Percentiles rank a stretch among this genome's conserved stretches.
phyloP scores from a whole-genome alignment of 768 basidiomycete species.

The Gymnopilus junonius region DNA sequence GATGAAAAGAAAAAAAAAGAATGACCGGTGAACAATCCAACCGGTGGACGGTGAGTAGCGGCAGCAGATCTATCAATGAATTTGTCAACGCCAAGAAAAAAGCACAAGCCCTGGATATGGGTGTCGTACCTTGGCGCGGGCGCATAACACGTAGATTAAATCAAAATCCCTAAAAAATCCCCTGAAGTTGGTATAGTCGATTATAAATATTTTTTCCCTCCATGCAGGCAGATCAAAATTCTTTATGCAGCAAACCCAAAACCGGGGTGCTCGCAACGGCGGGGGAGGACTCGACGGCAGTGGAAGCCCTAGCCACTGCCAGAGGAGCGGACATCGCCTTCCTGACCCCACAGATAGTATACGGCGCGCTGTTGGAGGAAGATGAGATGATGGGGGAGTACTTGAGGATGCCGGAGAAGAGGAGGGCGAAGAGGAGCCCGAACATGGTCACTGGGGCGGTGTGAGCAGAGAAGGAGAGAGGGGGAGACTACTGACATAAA shows the following conservation, averaged over 20 bases:
- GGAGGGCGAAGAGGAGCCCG: conserved; percentile 39
- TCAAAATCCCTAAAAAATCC: neutral
- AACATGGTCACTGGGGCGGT: conserved; percentile 43
- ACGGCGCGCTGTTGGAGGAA: conserved; percentile 45
- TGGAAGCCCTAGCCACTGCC: conserved; percentile 40
- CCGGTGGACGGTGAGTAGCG: neutral
- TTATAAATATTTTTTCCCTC: neutral
- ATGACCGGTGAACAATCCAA: neutral
- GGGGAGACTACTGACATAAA: conserved; percentile 38
- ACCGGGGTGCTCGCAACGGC: neutral
- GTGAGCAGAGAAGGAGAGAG: neutral
- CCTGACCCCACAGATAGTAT: conserved; percentile 56
- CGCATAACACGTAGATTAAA: too few species aligned
- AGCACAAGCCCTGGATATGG: neutral
- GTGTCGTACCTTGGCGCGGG: neutral
- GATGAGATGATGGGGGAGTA: conserved; percentile 51
- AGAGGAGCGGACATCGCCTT: conserved; percentile 40
- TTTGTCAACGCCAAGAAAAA: neutral
- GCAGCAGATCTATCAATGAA: neutral
- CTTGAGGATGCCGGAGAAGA: conserved; percentile 46
- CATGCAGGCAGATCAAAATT: neutral
- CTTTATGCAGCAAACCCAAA: conserved; percentile 2
- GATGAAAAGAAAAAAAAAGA: neutral
- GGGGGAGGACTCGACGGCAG: neutral
- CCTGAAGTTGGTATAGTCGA: neutral